Conservation (phyloP, 148 eudicot genomes). For the Rhododendron simsii region DNA sequence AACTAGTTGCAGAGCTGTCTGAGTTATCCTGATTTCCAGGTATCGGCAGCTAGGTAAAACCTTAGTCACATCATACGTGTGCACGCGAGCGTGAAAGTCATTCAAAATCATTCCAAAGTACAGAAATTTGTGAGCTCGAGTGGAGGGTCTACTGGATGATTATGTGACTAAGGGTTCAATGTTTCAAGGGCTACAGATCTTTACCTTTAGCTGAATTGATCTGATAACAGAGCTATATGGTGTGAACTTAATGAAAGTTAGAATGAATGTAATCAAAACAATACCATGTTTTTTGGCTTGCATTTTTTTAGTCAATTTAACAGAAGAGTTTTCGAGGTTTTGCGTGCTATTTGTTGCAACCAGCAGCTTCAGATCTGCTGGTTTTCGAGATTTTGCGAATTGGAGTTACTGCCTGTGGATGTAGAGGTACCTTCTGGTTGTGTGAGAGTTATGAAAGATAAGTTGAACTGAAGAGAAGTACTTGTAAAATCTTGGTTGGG, state of each 20-base stretch:
- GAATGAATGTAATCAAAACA: neutral
- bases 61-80: neutral
- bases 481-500: neutral
- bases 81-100: neutral
- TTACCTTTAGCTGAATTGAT: neutral
- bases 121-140: neutral
- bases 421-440: constrained; percentile 1
- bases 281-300: neutral
- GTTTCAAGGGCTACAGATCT: neutral
- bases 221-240: neutral
- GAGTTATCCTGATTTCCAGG: neutral
- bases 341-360: neutral
- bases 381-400: neutral
- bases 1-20: neutral
- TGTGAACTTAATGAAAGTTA: neutral
- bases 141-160: neutral
- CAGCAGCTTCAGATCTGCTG: constrained; percentile 7
- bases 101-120: neutral
- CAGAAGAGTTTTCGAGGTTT: neutral
- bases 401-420: neutral
- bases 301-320: neutral
- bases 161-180: neutral
- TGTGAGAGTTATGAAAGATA: neutral
- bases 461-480: neutral
- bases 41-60: neutral